Conservation (phyloP, 2,329 filamentous ascomycete genomes). For the Colletotrichum sublineola region DNA sequence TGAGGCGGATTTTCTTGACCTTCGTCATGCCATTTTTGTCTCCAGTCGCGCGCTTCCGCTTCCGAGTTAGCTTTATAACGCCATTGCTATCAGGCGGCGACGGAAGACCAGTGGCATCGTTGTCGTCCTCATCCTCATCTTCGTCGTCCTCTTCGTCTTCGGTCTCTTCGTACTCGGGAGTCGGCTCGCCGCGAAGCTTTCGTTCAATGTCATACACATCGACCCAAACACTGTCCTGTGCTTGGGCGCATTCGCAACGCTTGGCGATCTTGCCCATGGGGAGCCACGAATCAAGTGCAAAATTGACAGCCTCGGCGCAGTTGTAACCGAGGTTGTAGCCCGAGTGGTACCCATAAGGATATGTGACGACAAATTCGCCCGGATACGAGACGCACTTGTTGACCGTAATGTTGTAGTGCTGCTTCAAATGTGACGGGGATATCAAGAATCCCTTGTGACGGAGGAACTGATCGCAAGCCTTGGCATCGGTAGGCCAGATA, state of each 20-base stretch:
- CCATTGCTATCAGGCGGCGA: conserved; percentile 72
- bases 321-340: conserved; percentile 99
- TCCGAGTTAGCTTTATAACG: conserved; percentile 59
- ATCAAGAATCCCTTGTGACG: conserved; percentile 98
- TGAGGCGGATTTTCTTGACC: conserved; percentile 83
- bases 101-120: conserved; percentile 76
- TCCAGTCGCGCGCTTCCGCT: conserved; percentile 71
- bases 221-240: conserved; percentile 98
- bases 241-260: conserved; percentile 94
- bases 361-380: conserved; percentile 98
- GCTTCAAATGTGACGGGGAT: conserved; percentile 87
- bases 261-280: conserved; percentile 96
- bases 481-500: conserved; percentile 94
- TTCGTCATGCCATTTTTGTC: conserved; percentile 65
- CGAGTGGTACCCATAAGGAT: conserved; percentile 98
- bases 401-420: conserved; percentile 93
- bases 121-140: conserved; percentile 74
- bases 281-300: conserved; percentile 94
- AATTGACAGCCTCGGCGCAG: conserved; percentile 98
- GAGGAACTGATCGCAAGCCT: conserved; percentile 95
- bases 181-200: conserved; percentile 89
- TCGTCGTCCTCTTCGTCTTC: conserved; percentile 78
- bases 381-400: conserved; percentile 97
- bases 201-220: conserved; percentile 97
- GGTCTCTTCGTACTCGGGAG: conserved; percentile 84